Base-by-base conservation (phyloP, 2,329 filamentous ascomycete species). In the Chalaropsis ovoidea region DNA sequence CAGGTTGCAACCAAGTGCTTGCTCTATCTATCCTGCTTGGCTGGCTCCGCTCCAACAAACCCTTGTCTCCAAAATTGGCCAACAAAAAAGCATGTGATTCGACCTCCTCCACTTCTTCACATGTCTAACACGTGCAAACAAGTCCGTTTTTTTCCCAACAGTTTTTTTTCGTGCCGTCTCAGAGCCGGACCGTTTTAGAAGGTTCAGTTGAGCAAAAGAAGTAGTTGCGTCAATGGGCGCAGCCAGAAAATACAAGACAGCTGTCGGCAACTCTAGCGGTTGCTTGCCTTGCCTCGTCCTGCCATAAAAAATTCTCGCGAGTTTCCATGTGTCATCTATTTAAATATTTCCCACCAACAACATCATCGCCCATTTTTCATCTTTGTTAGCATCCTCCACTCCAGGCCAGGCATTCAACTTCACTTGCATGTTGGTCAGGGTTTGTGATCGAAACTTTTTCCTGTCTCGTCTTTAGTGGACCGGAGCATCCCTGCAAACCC, bases 61-160 rank as follows among this genome's bases (percentile, higher is more conserved):
- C 52, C 54, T 39, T 58, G 54, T n/a, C 54, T 35, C 54, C 54
- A 63, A 63, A 54, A 17, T 17, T 52, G n/a, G 43, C 61, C 62
- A 63, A 63, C 62, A 67, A 66, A 66, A 67, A 67, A 52, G 66
- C 66, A 67, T 67, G 66, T 67, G 66, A 67, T 67, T 63, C 45
- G 45, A 64, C 60, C 43, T 62, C 45, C 62, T 58, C 42, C 54
- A 47, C 54, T 56, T 62, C 65, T 67, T 67, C 62, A 45, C 45
- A 49, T 47, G 45, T 61, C 52, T 65, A 60, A 65, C 66, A 67
- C 61, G 66, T 67, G 66, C 60, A 67, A 67, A 65, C 58, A 45
- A 31, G 22, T 49, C 24, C n/a, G 42, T 58, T 24, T 45, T 61
- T 67, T 64, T 67, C 66, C 66, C 66, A 67, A 67, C 66, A 67